phyloP scores from a whole-genome alignment of 2,329 filamentous ascomycete genomes.

The Chrysosporium queenslandicum region DNA sequence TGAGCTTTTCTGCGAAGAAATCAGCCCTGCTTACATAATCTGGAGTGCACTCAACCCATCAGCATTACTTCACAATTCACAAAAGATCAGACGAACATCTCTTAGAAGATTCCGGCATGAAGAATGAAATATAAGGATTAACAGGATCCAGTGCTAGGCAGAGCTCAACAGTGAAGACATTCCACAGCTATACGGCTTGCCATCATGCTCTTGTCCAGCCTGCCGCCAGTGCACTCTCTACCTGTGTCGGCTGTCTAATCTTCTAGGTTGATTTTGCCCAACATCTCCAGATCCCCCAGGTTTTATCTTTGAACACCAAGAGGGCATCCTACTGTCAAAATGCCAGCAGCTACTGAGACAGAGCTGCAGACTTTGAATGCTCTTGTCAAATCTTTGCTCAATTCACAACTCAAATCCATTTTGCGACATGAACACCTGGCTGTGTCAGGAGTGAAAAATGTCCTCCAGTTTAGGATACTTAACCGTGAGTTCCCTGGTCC shows the following conservation, averaged over 20 bases:
- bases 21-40: background rate
- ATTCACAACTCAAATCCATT: conserved; percentile 63
- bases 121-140: background rate
- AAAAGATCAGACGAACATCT: background rate
- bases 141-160: background rate
- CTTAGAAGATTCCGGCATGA: background rate
- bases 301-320: background rate
- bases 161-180: too few species aligned
- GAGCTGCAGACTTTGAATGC: conserved; percentile 36
- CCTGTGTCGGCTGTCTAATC: background rate
- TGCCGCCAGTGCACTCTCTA: background rate
- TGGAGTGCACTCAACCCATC: too few species aligned
- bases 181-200: background rate
- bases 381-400: conserved; percentile 47
- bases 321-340: conserved; percentile 17
- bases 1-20: background rate
- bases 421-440: conserved; percentile 63
- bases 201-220: conserved; percentile 1
- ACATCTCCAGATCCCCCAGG: background rate
- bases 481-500: conserved; percentile 51
- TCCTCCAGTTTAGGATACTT: conserved; percentile 68
- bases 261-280: background rate
- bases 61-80: conserved; percentile 3
- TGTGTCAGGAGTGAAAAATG: conserved; percentile 74
- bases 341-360: conserved; percentile 33